Evolutionary conservation across 1,139 yeast species (phyloP).

Genomic region (Wickerhamomyces sp.): DNA sequence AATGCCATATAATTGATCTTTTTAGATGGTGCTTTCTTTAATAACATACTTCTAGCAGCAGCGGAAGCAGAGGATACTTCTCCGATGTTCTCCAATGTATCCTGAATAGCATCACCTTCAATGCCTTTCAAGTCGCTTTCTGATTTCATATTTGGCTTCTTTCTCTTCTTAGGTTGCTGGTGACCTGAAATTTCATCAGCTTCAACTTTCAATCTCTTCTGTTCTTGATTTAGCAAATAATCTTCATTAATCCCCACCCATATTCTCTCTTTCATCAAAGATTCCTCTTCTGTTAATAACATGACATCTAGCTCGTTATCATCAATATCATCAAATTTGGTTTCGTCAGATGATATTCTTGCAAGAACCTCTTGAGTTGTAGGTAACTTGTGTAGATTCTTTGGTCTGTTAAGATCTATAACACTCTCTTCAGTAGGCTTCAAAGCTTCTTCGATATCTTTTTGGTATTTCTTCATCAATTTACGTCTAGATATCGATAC

Average conservation of each 20-base stretch:
- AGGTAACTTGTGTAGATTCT: slow-evolving; percentile 36
- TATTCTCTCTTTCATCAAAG: slow-evolving; percentile 62
- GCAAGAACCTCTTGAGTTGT: slow-evolving; percentile 50
- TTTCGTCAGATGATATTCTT: slow-evolving; percentile 55
- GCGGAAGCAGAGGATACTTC: slow-evolving; percentile 66
- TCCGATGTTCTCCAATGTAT: slow-evolving; percentile 30
- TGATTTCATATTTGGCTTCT: slow-evolving; percentile 27
- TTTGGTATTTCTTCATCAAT: slow-evolving; percentile 11
- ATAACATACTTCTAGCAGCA: slow-evolving; percentile 66
- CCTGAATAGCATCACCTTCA: slow-evolving; percentile 29
- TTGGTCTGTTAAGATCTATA: slow-evolving; percentile 25
- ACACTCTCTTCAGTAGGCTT: slow-evolving; percentile 21
- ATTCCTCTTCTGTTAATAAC: slow-evolving; percentile 63
- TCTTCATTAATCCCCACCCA: slow-evolving; percentile 92
- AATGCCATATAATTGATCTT: slow-evolving; percentile 84
- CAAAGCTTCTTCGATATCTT: slow-evolving; percentile 4
- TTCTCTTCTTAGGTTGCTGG: slow-evolving; percentile 40
- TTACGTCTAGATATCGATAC: background rate
- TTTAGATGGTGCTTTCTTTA: slow-evolving; percentile 70
- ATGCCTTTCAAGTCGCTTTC: slow-evolving; percentile 23
- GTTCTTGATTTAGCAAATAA: slow-evolving; percentile 79
- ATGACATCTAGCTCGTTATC: slow-evolving; percentile 68
- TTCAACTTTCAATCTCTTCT: slow-evolving; percentile 75
- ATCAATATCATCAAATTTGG: slow-evolving; percentile 68
- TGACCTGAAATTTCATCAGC: slow-evolving; percentile 83